Base-by-base conservation (phyloP, 164 flowering plant species). In the Brasenia schreberi region DNA sequence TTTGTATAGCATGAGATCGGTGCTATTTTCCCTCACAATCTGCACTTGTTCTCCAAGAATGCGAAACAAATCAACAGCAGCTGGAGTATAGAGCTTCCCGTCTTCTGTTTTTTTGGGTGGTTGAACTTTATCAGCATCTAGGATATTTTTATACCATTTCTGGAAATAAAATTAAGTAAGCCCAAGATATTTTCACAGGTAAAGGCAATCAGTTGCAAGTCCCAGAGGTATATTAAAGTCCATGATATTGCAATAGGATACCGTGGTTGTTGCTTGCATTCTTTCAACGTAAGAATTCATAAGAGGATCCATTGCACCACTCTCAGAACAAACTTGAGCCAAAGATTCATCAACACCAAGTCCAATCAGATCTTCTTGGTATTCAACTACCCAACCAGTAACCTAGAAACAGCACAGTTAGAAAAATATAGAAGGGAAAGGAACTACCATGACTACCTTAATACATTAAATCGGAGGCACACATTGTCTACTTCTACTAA, bases 251-350 rank as follows among this genome's bases (percentile, higher is more conserved):
- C 16, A 43, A 64, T 56, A 60, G 53, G 39, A 73, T 79, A 95
- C 99, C 83, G 75, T 80, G 52, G 96, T 95, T 66, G 97, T 95
- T 44, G 97, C 97, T 81, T 92, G 96, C 97, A 92, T 95, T 76
- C 99, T 80, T 77, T 95, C 99, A 73, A 95, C 94, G 80, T 95
- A 95, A 65, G 97, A 81, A 75, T 95, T 90, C 97, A 95, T 95
- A 18, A 95, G 85, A 65, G 99, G 99, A 81, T 95, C 99, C 99
- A 95, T 88, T 39, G 99, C 79, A 77, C 99, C 99, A 86, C 99
- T 92, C 82, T 95, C 97, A 18, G 99, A 95, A 77, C 97, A 92
- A 74, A 95, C 99, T 88, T 95, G 99, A 69, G 99, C 96, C 64
- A 95, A 76, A 64, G 99, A 84, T 66, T 92, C 97, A 69, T 95